Percentiles rank a stretch among this genome's conserved stretches.
Evolutionary conservation across 2,329 filamentous ascomycete genomes (phyloP).

Genomic region (Diaporthe citri): DNA sequence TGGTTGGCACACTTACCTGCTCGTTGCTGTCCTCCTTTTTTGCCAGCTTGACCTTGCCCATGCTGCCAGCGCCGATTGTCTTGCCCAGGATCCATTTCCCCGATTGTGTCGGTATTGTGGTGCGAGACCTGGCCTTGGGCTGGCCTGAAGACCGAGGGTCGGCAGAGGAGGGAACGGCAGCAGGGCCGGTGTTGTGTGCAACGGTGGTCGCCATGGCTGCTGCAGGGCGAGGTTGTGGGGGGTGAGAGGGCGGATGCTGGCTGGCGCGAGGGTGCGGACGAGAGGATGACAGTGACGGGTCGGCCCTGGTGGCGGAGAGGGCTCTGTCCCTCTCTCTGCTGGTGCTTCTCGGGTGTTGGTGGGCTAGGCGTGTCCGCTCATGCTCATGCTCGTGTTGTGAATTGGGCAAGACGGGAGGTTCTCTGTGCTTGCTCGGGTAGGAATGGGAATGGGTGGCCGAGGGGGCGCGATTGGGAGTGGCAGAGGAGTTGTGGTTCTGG

Average conservation of each 20-base stretch:
- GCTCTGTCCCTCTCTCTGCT: constrained; percentile 67
- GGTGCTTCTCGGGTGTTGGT: constrained; percentile 72
- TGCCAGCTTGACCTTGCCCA: constrained; percentile 98
- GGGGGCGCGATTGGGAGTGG: constrained; percentile 41
- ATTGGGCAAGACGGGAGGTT: constrained; percentile 59
- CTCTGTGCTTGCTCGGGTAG: constrained; percentile 50
- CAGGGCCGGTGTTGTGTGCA: constrained; percentile 65
- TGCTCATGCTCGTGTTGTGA: constrained; percentile 75
- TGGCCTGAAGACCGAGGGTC: constrained; percentile 64
- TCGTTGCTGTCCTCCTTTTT: constrained; percentile 91
- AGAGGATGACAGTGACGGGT: constrained; percentile 67
- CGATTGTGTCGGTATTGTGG: constrained; percentile 89
- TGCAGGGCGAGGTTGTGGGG: constrained; percentile 43
- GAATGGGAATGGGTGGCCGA: constrained; percentile 47
- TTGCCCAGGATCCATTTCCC: constrained; percentile 97
- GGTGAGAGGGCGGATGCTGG: constrained; percentile 57
- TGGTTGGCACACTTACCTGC: constrained; percentile 72
- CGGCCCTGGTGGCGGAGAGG: constrained; percentile 57
- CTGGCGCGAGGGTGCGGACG: constrained; percentile 61
- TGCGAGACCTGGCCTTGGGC: constrained; percentile 70
- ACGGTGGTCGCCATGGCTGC: constrained; percentile 49
- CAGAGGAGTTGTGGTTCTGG: constrained; percentile 33
- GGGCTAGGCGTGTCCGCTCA: constrained; percentile 77
- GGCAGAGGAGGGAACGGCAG: constrained; percentile 62
- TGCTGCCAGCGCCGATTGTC: constrained; percentile 96